A percentile compares a stretch with the other conserved stretches of the same genome.
phyloP scores from a whole-genome alignment of 164 flowering plant species.

The Nymphaea colorata region DNA sequence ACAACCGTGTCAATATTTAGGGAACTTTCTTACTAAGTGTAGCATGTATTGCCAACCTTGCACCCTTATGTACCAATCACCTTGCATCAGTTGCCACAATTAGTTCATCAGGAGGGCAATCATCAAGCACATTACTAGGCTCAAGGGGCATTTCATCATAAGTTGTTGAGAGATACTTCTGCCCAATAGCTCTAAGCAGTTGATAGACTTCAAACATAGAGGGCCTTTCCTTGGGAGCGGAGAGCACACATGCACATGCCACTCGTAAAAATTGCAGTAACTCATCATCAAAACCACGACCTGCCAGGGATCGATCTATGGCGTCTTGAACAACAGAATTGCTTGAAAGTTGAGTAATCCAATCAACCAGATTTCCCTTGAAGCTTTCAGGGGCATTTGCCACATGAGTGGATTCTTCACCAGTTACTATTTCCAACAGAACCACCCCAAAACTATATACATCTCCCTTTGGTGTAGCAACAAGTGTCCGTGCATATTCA shows the following conservation, averaged over 20 bases:
- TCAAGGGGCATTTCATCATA: slow-evolving; percentile 12
- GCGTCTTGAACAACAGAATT: slow-evolving; percentile 8
- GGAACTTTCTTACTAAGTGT: too few species aligned
- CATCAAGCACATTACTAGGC: background rate
- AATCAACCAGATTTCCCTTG: slow-evolving; percentile 14
- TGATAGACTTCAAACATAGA: slow-evolving; percentile 15
- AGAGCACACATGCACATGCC: slow-evolving; percentile 12
- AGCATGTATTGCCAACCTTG: too few species aligned
- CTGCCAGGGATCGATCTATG: slow-evolving; percentile 15
- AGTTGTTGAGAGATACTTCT: slow-evolving; percentile 10
- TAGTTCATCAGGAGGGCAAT: slow-evolving; percentile 9
- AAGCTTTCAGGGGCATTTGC: slow-evolving; percentile 13
- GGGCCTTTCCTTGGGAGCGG: slow-evolving; percentile 15
- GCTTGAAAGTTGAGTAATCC: slow-evolving; percentile 9
- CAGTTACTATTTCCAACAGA: slow-evolving; percentile 15
- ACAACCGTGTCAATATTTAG: too few species aligned
- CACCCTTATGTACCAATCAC: background rate
- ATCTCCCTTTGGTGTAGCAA: slow-evolving; percentile 19
- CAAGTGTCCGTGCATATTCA: slow-evolving; percentile 12
- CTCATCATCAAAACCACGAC: slow-evolving; percentile 11
- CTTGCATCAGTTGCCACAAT: slow-evolving; percentile 8
- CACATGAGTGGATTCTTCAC: slow-evolving; percentile 13
- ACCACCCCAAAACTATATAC: slow-evolving; percentile 17
- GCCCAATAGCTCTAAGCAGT: slow-evolving; percentile 15
- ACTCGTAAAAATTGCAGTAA: slow-evolving; percentile 14